A percentile compares a stretch with the other conserved stretches of the same genome.
phyloP scores from a whole-genome alignment of 1,284 basidiomycete species.

The Athelia psychrophila region DNA sequence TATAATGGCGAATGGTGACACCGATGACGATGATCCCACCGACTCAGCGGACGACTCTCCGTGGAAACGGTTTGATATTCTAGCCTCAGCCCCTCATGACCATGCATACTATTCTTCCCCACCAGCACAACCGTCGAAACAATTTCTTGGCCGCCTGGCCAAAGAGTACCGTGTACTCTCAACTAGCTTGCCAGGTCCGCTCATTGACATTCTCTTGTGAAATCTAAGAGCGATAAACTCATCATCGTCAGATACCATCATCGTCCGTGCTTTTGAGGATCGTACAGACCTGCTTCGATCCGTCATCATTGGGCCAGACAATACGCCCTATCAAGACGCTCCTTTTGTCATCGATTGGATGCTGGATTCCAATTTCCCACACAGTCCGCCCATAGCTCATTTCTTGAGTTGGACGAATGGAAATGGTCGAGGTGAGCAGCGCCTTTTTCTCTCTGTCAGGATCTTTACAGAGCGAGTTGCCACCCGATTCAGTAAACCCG shows the following conservation, averaged over 20 bases:
- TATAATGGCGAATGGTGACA: neutral
- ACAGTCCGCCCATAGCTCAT: conserved; percentile 84
- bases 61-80: conserved; percentile 79
- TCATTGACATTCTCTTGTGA: conserved; percentile 1
- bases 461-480: conserved; percentile 1
- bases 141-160: conserved; percentile 71
- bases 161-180: conserved; percentile 84
- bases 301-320: conserved; percentile 90
- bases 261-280: conserved; percentile 77
- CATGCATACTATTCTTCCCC: conserved; percentile 74
- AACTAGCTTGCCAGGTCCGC: conserved; percentile 76
- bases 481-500: conserved; percentile 64
- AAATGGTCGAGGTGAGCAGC: conserved; percentile 74
- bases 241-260: conserved; percentile 52
- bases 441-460: neutral
- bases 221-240: conserved; percentile 1
- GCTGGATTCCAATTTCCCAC: conserved; percentile 85
- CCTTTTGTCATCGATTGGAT: conserved; percentile 96
- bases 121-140: conserved; percentile 62
- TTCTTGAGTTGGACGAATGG: conserved; percentile 95
- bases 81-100: conserved; percentile 73
- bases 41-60: conserved; percentile 26
- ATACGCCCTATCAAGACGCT: conserved; percentile 91
- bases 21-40: conserved; percentile 4
- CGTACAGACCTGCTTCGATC: conserved; percentile 84